Evolutionary conservation across 2,329 filamentous ascomycete species (phyloP), one percentile per base, ranked within the genome.

Genomic region (Fusarium subtropicale): DNA sequence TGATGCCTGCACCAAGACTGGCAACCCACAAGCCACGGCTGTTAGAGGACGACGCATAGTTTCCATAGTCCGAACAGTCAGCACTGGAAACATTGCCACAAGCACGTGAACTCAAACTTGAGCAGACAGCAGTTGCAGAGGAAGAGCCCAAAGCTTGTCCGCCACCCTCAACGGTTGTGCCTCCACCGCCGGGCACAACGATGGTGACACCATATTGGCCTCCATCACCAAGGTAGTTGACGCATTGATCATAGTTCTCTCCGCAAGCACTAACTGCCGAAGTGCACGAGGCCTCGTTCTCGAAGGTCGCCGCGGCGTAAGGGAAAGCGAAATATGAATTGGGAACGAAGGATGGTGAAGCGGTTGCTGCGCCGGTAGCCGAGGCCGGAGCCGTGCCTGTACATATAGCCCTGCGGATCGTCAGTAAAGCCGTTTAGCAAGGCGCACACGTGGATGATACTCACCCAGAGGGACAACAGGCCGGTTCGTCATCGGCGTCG

Each of bases 291-390:
- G 79, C 84, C 20, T 78, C 76, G 69, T 88, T 83, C 60, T 78
- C 74, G 65, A 87, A 88, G 15, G 81, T 82, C 2, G 85, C 87
- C 47, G 81, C 78, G 53, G 88, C 82, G 72, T 86, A 86, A 3
- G 88, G 88, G 75, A 89, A 90, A 13, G 85, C 82, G 75, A 89
- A 90, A 76, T 85, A 89, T 28, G 79, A 70, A 74, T 90, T 90
- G 42, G 82, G 77, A 20, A 90, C 86, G 73, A 83, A 88, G 34
- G 86, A 86, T 22, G 80, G 79, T 3, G 78, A 73, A 22, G 78
- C 76, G 5, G 81, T 80, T 15, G 80, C 78, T 69, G 31, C 76
- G 30, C 68, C 74, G 15, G 77, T 77, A 12, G 81, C 79, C 10
- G 78, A 77, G 18, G 76, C 74, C 4, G 84, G 83, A n/a, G 84